phyloP scores from a whole-genome alignment of 306 rosid genomes.

The Mimosa bimucronata region DNA sequence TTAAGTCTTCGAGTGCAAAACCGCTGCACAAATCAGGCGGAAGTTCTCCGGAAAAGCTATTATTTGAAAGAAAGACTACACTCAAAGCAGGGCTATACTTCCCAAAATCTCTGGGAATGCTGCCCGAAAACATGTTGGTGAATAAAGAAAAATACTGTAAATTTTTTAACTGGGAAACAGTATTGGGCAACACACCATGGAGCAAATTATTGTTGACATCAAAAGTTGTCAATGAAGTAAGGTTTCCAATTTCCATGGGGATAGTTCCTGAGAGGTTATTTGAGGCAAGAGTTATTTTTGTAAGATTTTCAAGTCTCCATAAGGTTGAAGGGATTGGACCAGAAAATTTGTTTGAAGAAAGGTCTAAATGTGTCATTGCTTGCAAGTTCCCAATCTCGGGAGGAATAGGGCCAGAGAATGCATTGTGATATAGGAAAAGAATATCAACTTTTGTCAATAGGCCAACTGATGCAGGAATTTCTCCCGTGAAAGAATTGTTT shows the following conservation, averaged over 20 bases:
- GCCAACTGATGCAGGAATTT: conserved; percentile 63
- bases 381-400: conserved; percentile 49
- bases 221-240: conserved; percentile 43
- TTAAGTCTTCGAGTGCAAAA: conserved; percentile 23
- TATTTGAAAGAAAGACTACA: conserved; percentile 50
- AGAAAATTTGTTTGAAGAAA: conserved; percentile 47
- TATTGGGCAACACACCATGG: conserved; percentile 55
- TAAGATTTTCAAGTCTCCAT: conserved; percentile 50
- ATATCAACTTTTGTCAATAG: conserved; percentile 29
- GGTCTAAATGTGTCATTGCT: conserved; percentile 43
- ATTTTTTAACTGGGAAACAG: conserved; percentile 41
- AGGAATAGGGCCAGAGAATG: conserved; percentile 49
- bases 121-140: conserved; percentile 57
- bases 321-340: conserved; percentile 53
- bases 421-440: conserved; percentile 47
- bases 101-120: conserved; percentile 62
- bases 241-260: conserved; percentile 61
- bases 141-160: conserved; percentile 50
- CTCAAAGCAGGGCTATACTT: conserved; percentile 47
- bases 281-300: conserved; percentile 37
- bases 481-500: conserved; percentile 49
- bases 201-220: conserved; percentile 52
- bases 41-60: conserved; percentile 67
- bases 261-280: conserved; percentile 61
- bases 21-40: conserved; percentile 63